Base-by-base conservation (phyloP, 73 alveolate species). In the Paramecium sonneborni region DNA sequence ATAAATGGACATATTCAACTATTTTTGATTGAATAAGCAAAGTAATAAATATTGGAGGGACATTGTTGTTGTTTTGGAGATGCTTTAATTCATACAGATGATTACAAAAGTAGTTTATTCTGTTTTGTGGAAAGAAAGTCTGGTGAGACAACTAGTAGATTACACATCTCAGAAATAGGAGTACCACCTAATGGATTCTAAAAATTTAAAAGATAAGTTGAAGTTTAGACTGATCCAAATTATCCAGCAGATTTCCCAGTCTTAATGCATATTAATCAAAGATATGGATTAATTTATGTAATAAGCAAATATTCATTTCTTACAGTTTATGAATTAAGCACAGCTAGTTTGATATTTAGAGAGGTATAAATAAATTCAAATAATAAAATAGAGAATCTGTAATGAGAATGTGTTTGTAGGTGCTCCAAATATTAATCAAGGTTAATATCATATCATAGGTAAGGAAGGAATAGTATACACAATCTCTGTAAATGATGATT, bases 171-270 rank as follows among this genome's bases (percentile, higher is more conserved):
- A 94, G 99, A 98, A 92, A 95, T 98, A 46, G 97, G 97, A 15
- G 90, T 82, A 44, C 99, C 99, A 55, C 96, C 98, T 57, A 92
- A 97, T 30, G 97, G 95, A 30, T 92, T 69, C 32, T 93, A 95
- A 92, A 98, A 98, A 93, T 95, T 97, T 89, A 97, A 96, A 93
- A 96, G 95, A 69, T 92, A 96, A 23, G 97, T 87, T 18, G 99
- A 97, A 70, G 92, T 97, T 52, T 97, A 93, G 68, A 93, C 95
- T 94, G 95, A 98, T 35, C 98, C 98, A 35, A 97, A 97, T 69
- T 96, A 74, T 39, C 93, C 93, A 18, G 93, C 95, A 76, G 99
- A 98, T 92, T 98, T 98, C 98, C 99, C 99, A 15, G 99, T 98
- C 86, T 82, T 96, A 48, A 96, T 98, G 99, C 98, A 98, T 79